These are phyloP conservation scores for Umbelopsis sp. DNA, from an alignment of 192 early-diverging fungal species.

Conservation along the genomic window DNA sequence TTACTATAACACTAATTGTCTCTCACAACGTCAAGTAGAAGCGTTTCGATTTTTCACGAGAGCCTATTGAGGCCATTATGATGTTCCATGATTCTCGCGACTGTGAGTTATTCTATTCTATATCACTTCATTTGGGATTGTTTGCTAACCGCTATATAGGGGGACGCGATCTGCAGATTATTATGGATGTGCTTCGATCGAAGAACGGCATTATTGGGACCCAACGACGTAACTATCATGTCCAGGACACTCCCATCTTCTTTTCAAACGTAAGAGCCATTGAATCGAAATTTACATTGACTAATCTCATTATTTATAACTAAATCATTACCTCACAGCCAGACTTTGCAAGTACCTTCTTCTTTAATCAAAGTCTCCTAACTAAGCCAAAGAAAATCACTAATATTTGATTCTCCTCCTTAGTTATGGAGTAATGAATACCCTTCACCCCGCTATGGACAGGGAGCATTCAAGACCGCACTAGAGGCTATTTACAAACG, in stretches of 20 bases:
- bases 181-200: constrained; percentile 70
- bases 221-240: constrained; percentile 39
- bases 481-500: constrained; percentile 69
- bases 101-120: constrained; percentile 42
- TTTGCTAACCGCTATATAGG: constrained; percentile 30
- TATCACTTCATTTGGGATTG: neutral
- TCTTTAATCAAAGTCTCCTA: neutral
- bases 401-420: neutral
- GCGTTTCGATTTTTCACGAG: constrained; percentile 42
- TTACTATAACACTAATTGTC: too few species aligned
- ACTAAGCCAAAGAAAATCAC: neutral
- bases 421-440: constrained; percentile 88
- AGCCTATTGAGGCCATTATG: constrained; percentile 71
- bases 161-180: constrained; percentile 86
- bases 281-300: neutral
- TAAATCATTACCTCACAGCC: constrained; percentile 24
- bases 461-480: constrained; percentile 78
- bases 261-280: constrained; percentile 62
- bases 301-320: neutral
- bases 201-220: constrained; percentile 62
- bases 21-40: constrained; percentile 16
- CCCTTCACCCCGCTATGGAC: constrained; percentile 75
- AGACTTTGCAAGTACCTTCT: constrained; percentile 44
- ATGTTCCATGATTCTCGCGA: constrained; percentile 87
- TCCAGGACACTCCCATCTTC: constrained; percentile 74